Evolutionary conservation across 2,329 filamentous ascomycete genomes (phyloP), one percentile per base, ranked within the genome.

Genomic region (Diplodia seriata): DNA sequence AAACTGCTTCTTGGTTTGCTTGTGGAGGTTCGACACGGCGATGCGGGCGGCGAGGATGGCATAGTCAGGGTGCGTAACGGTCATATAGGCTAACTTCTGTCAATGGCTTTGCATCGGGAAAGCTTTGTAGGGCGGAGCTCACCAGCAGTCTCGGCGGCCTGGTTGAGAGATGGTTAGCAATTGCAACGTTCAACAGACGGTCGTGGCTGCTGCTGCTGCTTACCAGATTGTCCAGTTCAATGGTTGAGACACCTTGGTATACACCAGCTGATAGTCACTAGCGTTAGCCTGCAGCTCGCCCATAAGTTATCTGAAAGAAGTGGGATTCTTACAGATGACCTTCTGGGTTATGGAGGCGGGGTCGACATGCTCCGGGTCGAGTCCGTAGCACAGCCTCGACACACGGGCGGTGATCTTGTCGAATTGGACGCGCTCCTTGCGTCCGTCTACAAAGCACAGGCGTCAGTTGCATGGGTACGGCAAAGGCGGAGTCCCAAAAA

Each of bases 1-100:
- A 85, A 96, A 99, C 80, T 98, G 94, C 87, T 99, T 99, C 88
- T 98, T 98, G 72, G 95, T 99, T 87, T 99, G 95, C 85, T 99
- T 99, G 90, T 99, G 95, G 69, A 99, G 91, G 85, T 99, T 99
- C 77, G 95, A 99, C 67, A 99, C 95, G 74, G 95, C 95, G 78
- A 99, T 98, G 83, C 95, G 94, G 73, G 95, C 95, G 72, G 95
- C 95, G 69, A 99, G 93, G 79, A 98, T 96, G 79, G 95, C 95
- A 81, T 99, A 99, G 84, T 99, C 95, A 76, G 95, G 95, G 81
- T 99, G 95, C 71, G 94, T 99, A 74, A 97, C 94, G 70, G 95
- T 99, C 95, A 99, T 99, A 85, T 99, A 99, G 68, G 95, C 95
- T 75, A 18, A 6, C 26, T 6, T n/a, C 3, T 51, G 26, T 63